Evolutionary conservation across 2,329 filamentous ascomycete genomes (phyloP).

Genomic region (Septoria linicola): DNA sequence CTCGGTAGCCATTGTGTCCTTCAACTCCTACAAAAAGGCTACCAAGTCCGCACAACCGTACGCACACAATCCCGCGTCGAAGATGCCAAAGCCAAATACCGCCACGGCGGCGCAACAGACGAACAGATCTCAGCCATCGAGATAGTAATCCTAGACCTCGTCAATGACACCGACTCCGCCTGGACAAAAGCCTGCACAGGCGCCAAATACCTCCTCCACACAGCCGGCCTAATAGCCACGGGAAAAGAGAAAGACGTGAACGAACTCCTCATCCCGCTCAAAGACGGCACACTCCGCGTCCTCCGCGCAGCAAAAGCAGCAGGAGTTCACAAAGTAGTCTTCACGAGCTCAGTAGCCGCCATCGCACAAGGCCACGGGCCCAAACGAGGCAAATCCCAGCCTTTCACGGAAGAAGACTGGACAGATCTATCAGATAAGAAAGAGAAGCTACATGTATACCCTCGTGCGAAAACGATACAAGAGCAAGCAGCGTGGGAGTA

Average conservation of each 20-base stretch:
- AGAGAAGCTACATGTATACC: conserved; percentile 24
- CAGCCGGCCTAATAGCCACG: conserved; percentile 22
- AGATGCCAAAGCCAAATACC: conserved; percentile 16
- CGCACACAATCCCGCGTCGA: conserved; percentile 16
- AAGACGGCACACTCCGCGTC: conserved; percentile 18
- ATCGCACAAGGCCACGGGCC: conserved; percentile 22
- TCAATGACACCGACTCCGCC: conserved; percentile 13
- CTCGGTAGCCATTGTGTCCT: conserved; percentile 18
- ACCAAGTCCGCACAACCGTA: conserved; percentile 19
- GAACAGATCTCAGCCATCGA: conserved; percentile 18
- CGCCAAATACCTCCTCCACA: conserved; percentile 18
- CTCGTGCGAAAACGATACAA: conserved; percentile 23
- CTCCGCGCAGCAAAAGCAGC: conserved; percentile 16
- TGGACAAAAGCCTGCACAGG: conserved; percentile 20
- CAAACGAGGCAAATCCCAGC: conserved; percentile 14
- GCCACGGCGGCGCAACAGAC: conserved; percentile 17
- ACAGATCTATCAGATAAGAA: conserved; percentile 21
- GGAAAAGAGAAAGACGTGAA: conserved; percentile 22
- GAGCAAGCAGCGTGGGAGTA: conserved; percentile 23
- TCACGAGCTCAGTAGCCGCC: conserved; percentile 22
- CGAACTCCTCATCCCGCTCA: conserved; percentile 17
- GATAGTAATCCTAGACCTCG: conserved; percentile 17
- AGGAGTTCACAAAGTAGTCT: conserved; percentile 17
- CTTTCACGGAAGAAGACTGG: conserved; percentile 24
- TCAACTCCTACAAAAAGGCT: conserved; percentile 17